phyloP scores from a whole-genome alignment of 2,329 filamentous ascomycete species.

The Aspergillus sp. region DNA sequence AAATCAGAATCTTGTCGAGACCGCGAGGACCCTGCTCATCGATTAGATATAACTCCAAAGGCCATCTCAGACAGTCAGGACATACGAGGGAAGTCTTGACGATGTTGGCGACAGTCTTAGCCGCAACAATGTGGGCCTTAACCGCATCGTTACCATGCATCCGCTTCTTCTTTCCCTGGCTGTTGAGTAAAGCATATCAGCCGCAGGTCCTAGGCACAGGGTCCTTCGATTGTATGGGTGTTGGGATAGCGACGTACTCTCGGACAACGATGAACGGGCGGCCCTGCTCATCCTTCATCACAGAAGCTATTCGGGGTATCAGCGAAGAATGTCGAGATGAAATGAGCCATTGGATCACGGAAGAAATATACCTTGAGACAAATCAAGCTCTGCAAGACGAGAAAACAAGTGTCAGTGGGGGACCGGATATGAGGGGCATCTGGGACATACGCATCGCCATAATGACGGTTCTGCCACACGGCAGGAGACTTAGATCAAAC shows the following conservation, averaged over 20 bases:
- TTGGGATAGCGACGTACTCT: constrained; percentile 65
- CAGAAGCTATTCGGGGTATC: constrained; percentile 50
- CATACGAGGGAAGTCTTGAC: constrained; percentile 87
- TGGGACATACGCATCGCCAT: constrained; percentile 48
- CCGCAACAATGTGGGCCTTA: constrained; percentile 96
- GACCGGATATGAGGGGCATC: constrained; percentile 34
- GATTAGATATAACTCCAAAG: constrained; percentile 11
- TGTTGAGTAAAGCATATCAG: constrained; percentile 35
- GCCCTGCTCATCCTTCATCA: constrained; percentile 97
- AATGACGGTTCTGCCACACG: constrained; percentile 36
- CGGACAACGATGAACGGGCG: constrained; percentile 96
- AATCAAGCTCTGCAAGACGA: constrained; percentile 42
- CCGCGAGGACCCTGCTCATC: constrained; percentile 72
- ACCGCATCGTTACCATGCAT: constrained; percentile 95
- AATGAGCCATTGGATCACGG: constrained; percentile 3
- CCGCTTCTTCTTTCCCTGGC: constrained; percentile 96
- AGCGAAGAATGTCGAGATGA: constrained; percentile 23
- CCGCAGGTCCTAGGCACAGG: background rate
- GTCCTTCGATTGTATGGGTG: constrained; percentile 1
- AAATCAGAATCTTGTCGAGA: constrained; percentile 98
- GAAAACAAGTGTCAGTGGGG: constrained; percentile 24
- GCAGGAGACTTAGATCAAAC: constrained; percentile 20
- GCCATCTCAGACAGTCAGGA: background rate
- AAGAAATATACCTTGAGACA: constrained; percentile 42
- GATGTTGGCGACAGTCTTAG: constrained; percentile 92